Evolutionary conservation across 2,329 filamentous ascomycete species (phyloP).

Genomic region (Nigrograna mackinnonii): DNA sequence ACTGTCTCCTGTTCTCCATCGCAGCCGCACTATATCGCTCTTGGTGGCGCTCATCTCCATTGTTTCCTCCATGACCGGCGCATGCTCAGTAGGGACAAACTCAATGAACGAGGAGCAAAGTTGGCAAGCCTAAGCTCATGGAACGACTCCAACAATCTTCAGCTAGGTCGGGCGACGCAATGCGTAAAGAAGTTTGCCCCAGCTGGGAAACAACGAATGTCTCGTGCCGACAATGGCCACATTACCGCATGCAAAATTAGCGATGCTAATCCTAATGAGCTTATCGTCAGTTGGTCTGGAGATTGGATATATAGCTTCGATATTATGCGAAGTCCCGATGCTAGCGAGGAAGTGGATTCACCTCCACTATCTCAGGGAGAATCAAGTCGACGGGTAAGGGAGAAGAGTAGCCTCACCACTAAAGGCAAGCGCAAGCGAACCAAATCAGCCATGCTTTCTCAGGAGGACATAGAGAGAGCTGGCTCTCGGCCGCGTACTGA

Average conservation of each 20-base stretch:
- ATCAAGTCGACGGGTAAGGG: slow-evolving; percentile 25
- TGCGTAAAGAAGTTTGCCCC: slow-evolving; percentile 71
- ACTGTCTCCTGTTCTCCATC: slow-evolving; percentile 69
- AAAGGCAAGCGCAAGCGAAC: slow-evolving; percentile 66
- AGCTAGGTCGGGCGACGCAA: slow-evolving; percentile 62
- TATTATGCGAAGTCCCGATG: slow-evolving; percentile 62
- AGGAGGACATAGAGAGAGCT: slow-evolving; percentile 46
- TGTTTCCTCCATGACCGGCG: slow-evolving; percentile 71
- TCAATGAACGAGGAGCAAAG: slow-evolving; percentile 56
- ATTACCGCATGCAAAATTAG: slow-evolving; percentile 74
- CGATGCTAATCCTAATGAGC: slow-evolving; percentile 68
- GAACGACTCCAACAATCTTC: slow-evolving; percentile 53
- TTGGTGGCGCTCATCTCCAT: slow-evolving; percentile 70
- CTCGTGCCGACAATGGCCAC: slow-evolving; percentile 60
- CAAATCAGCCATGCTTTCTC: slow-evolving; percentile 38
- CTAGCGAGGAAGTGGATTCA: slow-evolving; percentile 42
- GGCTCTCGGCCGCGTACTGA: slow-evolving; percentile 54
- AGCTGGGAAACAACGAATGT: slow-evolving; percentile 58
- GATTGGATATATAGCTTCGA: slow-evolving; percentile 71
- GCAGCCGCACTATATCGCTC: slow-evolving; percentile 70
- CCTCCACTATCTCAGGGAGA: slow-evolving; percentile 3
- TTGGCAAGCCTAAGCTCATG: slow-evolving; percentile 46
- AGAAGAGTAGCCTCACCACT: slow-evolving; percentile 41
- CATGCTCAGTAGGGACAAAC: slow-evolving; percentile 65
- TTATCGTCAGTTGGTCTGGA: slow-evolving; percentile 70